phyloP scores from a whole-genome alignment of 2,329 filamentous ascomycete genomes.

The Rasamsonia emersonii region DNA sequence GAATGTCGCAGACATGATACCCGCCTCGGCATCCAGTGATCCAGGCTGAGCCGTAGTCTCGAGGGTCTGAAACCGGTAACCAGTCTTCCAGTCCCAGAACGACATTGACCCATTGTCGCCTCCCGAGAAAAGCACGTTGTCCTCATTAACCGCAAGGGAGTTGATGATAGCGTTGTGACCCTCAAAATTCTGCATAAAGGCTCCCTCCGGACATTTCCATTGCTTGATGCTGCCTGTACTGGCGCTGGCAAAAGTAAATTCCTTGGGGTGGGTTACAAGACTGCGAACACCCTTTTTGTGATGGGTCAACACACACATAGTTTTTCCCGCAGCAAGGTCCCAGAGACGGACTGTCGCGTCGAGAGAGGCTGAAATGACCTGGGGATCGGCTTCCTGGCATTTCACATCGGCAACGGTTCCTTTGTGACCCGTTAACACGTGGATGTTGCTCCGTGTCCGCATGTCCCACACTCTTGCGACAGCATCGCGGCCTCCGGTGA shows the following conservation, averaged over 20 bases:
- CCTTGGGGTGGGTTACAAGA: constrained; percentile 73
- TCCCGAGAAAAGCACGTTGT: constrained; percentile 90
- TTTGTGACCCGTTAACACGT: constrained; percentile 85
- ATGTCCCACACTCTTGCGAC: constrained; percentile 98
- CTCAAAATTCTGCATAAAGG: constrained; percentile 98
- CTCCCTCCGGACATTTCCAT: constrained; percentile 96
- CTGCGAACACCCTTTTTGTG: constrained; percentile 96
- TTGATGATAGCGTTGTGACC: constrained; percentile 97
- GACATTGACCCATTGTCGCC: constrained; percentile 93
- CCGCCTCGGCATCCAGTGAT: constrained; percentile 85
- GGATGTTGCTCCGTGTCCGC: constrained; percentile 90
- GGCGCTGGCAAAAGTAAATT: constrained; percentile 92
- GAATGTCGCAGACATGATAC: constrained; percentile 89
- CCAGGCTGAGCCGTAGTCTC: constrained; percentile 92
- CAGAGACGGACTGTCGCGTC: constrained; percentile 87
- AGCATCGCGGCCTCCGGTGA: constrained; percentile 89
- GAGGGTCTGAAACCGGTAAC: constrained; percentile 78
- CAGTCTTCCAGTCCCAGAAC: constrained; percentile 99
- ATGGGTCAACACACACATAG: constrained; percentile 91
- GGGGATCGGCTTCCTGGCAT: constrained; percentile 92
- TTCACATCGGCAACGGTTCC: constrained; percentile 81
- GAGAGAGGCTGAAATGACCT: constrained; percentile 87
- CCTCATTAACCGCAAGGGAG: constrained; percentile 82
- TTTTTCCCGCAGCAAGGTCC: constrained; percentile 93
- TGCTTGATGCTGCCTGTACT: constrained; percentile 95